These are phyloP conservation scores for Cordyceps militaris DNA, from an alignment of 2,329 filamentous ascomycete species.

Conservation along the genomic window DNA sequence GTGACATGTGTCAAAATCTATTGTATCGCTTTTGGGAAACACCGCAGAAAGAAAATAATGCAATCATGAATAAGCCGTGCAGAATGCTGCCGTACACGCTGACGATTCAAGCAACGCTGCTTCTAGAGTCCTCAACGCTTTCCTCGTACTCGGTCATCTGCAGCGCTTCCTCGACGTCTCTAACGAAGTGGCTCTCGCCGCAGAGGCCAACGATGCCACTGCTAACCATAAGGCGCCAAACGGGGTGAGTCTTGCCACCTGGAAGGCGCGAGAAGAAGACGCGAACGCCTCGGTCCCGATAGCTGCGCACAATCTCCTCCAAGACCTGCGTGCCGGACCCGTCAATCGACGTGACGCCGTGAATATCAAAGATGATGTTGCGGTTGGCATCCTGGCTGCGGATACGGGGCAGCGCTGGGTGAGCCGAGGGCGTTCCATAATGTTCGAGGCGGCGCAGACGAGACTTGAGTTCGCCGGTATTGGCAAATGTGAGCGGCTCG, in stretches of 20 bases:
- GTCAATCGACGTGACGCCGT: slow-evolving; percentile 92
- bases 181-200: slow-evolving; percentile 70
- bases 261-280: slow-evolving; percentile 66
- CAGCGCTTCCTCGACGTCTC: slow-evolving; percentile 77
- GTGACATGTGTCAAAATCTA: not conserved
- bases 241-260: slow-evolving; percentile 38
- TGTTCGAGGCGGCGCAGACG: slow-evolving; percentile 76
- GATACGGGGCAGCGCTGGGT: slow-evolving; percentile 79
- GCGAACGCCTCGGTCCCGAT: slow-evolving; percentile 66
- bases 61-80: not conserved
- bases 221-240: slow-evolving; percentile 65
- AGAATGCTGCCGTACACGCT: not conserved
- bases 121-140: slow-evolving; percentile 23
- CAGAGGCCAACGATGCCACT: slow-evolving; percentile 81
- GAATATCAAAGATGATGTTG: slow-evolving; percentile 94
- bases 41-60: not conserved
- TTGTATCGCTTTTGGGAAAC: not conserved
- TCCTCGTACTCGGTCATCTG: slow-evolving; percentile 70
- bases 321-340: slow-evolving; percentile 90
- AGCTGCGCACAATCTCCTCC: slow-evolving; percentile 76
- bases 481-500: slow-evolving; percentile 92
- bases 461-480: slow-evolving; percentile 85
- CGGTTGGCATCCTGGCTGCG: slow-evolving; percentile 73
- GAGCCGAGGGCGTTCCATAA: slow-evolving; percentile 78
- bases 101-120: not conserved